Conservation (phyloP, 2,329 filamentous ascomycete genomes). For the Hymenoscyphus fructigenus region DNA sequence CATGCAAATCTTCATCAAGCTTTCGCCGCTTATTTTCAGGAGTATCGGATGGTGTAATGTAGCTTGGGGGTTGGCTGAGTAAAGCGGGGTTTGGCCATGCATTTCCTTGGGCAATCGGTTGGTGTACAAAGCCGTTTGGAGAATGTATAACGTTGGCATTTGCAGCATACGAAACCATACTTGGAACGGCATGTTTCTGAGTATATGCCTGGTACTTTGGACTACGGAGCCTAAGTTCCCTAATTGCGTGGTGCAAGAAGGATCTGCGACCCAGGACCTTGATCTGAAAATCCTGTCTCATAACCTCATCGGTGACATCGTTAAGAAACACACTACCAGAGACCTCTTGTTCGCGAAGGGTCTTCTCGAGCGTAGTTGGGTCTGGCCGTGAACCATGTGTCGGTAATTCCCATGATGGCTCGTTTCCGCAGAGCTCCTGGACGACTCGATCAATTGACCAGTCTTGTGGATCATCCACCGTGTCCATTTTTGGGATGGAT, state of each 20-base stretch:
- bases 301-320: constrained; percentile 24
- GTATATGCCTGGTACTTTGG: constrained; percentile 42
- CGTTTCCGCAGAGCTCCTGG: constrained; percentile 58
- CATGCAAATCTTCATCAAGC: neutral
- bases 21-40: constrained; percentile 7
- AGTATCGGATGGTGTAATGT: neutral
- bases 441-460: constrained; percentile 72
- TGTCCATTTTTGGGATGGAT: constrained; percentile 31
- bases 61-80: neutral
- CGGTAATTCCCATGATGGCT: constrained; percentile 48
- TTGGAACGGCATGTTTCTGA: constrained; percentile 4
- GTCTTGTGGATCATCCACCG: constrained; percentile 62
- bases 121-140: neutral
- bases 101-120: neutral
- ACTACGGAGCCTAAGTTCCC: constrained; percentile 54
- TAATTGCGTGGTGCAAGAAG: constrained; percentile 55
- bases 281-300: constrained; percentile 31
- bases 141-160: constrained; percentile 5
- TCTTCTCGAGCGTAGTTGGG: constrained; percentile 49
- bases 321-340: constrained; percentile 28
- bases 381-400: constrained; percentile 46
- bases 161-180: constrained; percentile 2
- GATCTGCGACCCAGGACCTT: constrained; percentile 25
- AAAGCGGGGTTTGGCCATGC: neutral
- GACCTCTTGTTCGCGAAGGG: constrained; percentile 61